A percentile compares a stretch with the other conserved stretches of the same genome.
phyloP scores from a whole-genome alignment of 139 green algal genomes.

The Chlorella vulgaris region DNA sequence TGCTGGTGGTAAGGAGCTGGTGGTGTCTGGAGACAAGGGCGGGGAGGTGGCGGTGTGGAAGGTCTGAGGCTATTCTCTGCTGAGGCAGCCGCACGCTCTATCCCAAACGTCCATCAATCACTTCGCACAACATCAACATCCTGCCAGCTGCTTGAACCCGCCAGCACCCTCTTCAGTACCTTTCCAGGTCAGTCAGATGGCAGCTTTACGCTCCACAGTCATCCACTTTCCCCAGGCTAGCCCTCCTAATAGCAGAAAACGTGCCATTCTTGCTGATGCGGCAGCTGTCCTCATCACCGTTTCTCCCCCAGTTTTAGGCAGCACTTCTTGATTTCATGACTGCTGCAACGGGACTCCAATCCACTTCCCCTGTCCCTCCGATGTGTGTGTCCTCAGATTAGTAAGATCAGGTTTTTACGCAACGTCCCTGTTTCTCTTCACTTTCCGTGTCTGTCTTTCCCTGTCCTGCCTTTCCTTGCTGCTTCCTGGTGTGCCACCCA shows the following conservation, averaged over 20 bases:
- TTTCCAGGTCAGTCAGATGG: no score
- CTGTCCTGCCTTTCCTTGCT: neutral
- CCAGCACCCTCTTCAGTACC: no score
- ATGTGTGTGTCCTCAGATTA: no score
- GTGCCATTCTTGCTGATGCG: no score
- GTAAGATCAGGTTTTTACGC: neutral
- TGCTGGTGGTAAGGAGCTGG: constrained; percentile 44
- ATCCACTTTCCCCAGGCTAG: no score
- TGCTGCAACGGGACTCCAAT: neutral
- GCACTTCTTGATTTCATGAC: neutral
- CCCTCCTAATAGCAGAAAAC: no score
- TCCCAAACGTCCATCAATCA: no score
- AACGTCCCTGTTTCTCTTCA: neutral
- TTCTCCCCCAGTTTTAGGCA: neutral
- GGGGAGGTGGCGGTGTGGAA: constrained; percentile 73
- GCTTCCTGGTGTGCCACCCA: neutral
- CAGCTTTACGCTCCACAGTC: no score
- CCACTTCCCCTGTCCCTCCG: neutral
- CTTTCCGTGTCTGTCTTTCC: neutral
- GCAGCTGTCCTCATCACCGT: no score
- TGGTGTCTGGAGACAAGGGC: constrained; percentile 67
- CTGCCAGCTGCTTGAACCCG: neutral
- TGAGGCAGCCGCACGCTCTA: constrained; percentile 12
- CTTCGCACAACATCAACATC: neutral
- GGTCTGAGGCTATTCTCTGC: no score